Percentiles rank a stretch among this genome's conserved stretches.
Evolutionary conservation across 352 stramenopile species (phyloP).

Genomic region (Pythium brachiatum): DNA sequence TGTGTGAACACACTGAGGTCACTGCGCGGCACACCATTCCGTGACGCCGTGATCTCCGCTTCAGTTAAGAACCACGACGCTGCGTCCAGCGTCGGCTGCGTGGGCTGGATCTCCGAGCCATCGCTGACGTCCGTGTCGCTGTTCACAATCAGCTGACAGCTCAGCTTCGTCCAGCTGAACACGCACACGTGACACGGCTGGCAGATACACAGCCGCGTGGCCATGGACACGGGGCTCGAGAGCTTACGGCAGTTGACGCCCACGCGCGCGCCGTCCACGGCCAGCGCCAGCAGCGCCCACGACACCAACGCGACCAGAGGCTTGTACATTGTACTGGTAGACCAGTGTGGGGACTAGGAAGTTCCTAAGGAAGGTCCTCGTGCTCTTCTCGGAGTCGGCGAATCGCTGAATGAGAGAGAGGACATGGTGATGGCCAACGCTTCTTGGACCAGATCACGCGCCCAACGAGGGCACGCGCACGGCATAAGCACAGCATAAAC

Average conservation of each 20-base stretch:
- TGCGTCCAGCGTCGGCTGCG: conserved; percentile 47
- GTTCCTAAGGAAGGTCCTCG: too few relatives aligned
- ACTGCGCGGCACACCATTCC: conserved; percentile 39
- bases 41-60: conserved; percentile 47
- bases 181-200: conserved; percentile 16
- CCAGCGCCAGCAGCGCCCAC: background rate
- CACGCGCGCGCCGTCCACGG: background rate
- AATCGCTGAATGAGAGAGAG: background rate
- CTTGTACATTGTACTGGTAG: background rate
- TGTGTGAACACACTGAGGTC: conserved; percentile 45
- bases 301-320: background rate
- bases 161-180: conserved; percentile 1
- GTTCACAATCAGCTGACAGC: conserved; percentile 7
- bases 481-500: too few relatives aligned
- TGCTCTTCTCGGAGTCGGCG: too few relatives aligned
- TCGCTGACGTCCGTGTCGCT: conserved; percentile 21
- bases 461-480: too few relatives aligned
- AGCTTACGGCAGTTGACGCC: background rate
- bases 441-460: too few relatives aligned
- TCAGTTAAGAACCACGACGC: conserved; percentile 59
- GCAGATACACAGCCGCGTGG: background rate
- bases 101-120: conserved; percentile 18
- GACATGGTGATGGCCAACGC: too few relatives aligned
- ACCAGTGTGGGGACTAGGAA: too few relatives aligned
- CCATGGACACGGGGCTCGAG: background rate